Evolutionary conservation across 1,139 yeast genomes (phyloP), one percentile per base, ranked within the genome.

Genomic region (Blastobotrys illinoisensis): DNA sequence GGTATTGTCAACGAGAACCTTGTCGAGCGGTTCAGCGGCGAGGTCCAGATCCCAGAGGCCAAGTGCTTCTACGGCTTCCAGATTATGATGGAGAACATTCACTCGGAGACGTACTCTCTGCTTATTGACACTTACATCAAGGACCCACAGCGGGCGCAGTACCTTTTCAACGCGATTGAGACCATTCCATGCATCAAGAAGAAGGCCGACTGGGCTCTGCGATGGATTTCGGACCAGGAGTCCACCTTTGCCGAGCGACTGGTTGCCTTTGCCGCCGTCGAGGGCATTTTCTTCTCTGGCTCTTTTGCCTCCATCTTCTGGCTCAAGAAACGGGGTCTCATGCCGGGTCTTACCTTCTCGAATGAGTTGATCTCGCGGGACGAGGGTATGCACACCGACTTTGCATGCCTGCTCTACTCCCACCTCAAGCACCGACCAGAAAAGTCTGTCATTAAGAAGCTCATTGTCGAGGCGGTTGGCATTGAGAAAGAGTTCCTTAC

Each of bases 61-160:
- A 91, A 93, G 75, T 90, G 97, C 74, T 93, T 93, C 79, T 93
- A 93, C 72, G 99, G 99, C 54, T 93, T 93, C 86, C 98, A 93
- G 78, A 93, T 93, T 74, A 91, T 91, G 98, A 93, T 95, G 95
- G 99, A 95, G 77, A 95, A 93, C 79, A 93, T 93, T 68, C 99
- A 93, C 76, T 85, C 97, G 36, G 99, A 93, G 78, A 93, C 97
- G 49, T 93, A 95, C 77, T 91, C 98, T 13, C 78, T 93, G 65
- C 81, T 93, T 69, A 88, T 93, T 66, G 99, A 93, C 72, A 83
- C 97, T 48, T 93, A 91, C 74, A 87, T 93, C 73, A 90, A 90
- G 77, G 98, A 93, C 74, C 93, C 96, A 63, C 83, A 86, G 74
- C 96, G 91, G 77, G 82, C 95, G 56, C 88, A 86, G 61, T 88